phyloP scores from a whole-genome alignment of 2,329 filamentous ascomycete species.

The Botrytis porri region DNA sequence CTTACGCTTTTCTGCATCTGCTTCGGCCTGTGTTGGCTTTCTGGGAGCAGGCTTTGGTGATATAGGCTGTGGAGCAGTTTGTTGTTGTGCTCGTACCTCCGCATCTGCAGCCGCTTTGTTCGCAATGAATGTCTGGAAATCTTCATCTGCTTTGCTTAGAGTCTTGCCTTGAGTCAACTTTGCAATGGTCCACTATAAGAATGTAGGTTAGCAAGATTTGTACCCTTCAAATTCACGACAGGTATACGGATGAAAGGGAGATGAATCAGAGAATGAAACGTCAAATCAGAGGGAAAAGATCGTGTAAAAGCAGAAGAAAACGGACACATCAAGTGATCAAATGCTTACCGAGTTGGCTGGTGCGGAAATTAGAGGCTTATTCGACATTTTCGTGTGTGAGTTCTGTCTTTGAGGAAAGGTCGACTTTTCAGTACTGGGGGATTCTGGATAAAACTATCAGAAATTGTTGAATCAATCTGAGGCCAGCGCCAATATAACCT shows the following conservation, averaged over 20 bases:
- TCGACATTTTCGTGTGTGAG: constrained; percentile 7
- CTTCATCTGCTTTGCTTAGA: constrained; percentile 18
- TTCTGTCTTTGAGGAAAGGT: background rate
- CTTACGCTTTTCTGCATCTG: constrained; percentile 1
- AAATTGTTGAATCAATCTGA: background rate
- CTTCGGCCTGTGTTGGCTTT: background rate
- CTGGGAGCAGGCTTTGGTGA: background rate
- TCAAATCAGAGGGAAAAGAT: background rate
- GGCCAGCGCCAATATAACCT: background rate
- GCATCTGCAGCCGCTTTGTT: background rate
- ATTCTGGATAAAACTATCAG: constrained; percentile 5
- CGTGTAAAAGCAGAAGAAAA: background rate
- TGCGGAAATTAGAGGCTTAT: constrained; percentile 13
- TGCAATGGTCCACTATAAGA: constrained; percentile 10
- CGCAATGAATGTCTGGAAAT: constrained; percentile 15
- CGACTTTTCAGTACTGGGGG: background rate
- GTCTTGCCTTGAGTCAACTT: constrained; percentile 1
- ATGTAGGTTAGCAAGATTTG: background rate
- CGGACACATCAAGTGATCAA: background rate
- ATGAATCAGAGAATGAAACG: background rate
- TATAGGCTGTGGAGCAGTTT: background rate
- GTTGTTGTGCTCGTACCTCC: background rate
- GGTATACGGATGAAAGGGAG: background rate
- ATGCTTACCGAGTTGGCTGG: constrained; percentile 9
- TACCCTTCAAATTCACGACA: background rate